These are phyloP conservation scores for Hypsizygus ulmarius DNA, from an alignment of 1,284 basidiomycete genomes.

Conservation along the genomic window DNA sequence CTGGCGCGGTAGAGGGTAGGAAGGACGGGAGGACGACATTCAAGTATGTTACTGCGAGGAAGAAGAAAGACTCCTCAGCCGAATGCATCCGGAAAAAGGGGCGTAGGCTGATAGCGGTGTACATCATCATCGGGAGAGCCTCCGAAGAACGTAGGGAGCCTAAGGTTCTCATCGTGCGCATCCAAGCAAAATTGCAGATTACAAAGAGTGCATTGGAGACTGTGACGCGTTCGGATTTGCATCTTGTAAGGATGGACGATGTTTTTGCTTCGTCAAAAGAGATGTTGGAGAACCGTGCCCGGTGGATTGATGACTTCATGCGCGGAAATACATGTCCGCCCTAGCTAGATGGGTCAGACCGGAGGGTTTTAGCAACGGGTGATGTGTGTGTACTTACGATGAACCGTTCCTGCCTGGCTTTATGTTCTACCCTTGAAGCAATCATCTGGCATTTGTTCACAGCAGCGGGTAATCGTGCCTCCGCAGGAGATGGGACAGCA, in stretches of 20 bases:
- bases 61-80: not conserved
- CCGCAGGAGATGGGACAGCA: too few relatives aligned
- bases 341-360: not conserved
- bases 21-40: not conserved
- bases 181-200: not conserved
- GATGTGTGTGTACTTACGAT: too few relatives aligned
- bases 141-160: not conserved
- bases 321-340: not conserved
- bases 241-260: not conserved
- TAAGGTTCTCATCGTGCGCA: not conserved
- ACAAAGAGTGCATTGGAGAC: not conserved
- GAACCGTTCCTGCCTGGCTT: too few relatives aligned
- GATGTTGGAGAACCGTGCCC: not conserved
- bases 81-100: not conserved
- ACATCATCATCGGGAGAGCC: not conserved
- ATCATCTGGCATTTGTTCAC: too few relatives aligned
- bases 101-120: not conserved
- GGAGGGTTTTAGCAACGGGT: not conserved
- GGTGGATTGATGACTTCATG: not conserved
- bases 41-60: not conserved
- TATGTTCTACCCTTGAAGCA: too few relatives aligned
- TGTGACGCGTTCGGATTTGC: not conserved
- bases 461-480: too few relatives aligned
- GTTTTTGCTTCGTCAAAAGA: not conserved
- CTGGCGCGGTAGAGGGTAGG: not conserved